Evolutionary conservation across 306 rosid genomes (phyloP).

Genomic region (Castanea sativa): DNA sequence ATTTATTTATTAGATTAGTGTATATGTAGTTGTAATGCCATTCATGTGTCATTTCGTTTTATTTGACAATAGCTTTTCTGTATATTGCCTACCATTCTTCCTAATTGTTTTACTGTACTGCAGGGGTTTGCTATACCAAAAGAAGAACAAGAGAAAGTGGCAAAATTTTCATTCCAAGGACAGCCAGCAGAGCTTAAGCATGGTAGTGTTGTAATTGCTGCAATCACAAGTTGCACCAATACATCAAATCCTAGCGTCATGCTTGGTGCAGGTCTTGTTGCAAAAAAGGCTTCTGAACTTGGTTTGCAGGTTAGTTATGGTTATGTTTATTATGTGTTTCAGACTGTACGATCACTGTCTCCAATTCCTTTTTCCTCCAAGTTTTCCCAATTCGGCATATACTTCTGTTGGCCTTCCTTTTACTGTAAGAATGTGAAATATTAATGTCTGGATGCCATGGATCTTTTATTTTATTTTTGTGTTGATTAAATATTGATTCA

Average conservation of each 20-base stretch:
- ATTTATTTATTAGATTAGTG: not conserved
- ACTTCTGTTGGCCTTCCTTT: constrained; percentile 1
- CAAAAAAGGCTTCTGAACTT: constrained; percentile 83
- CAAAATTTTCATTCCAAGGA: constrained; percentile 78
- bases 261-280: constrained; percentile 97
- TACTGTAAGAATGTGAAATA: not conserved
- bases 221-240: constrained; percentile 94
- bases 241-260: constrained; percentile 97
- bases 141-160: constrained; percentile 74
- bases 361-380: constrained; percentile 4
- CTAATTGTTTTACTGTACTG: constrained; percentile 16
- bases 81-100: constrained; percentile 2
- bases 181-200: constrained; percentile 88
- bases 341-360: not conserved
- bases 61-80: constrained; percentile 12
- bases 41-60: constrained; percentile 14
- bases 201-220: constrained; percentile 93
- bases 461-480: constrained; percentile 1
- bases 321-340: constrained; percentile 1
- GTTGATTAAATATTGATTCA: constrained; percentile 9
- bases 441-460: constrained; percentile 1
- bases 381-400: not conserved
- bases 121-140: constrained; percentile 94
- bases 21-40: constrained; percentile 14
- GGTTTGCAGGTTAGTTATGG: constrained; percentile 68